Conservation (phyloP, 768 basidiomycete species). For the Boletus barrowsii region DNA sequence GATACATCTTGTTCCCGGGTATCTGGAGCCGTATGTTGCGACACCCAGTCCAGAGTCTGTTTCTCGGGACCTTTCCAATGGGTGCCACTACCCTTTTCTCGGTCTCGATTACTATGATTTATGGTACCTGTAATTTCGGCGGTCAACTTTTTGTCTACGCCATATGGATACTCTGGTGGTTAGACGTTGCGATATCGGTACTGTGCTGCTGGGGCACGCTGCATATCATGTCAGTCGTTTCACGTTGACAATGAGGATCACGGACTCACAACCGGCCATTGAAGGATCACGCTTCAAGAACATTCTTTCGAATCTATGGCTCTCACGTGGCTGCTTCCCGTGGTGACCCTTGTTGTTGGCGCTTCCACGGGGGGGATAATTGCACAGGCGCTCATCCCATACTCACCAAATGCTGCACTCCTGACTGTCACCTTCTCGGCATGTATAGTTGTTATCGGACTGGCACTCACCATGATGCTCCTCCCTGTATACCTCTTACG, state of each 20-base stretch:
- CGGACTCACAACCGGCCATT: neutral
- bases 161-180: conserved; percentile 70
- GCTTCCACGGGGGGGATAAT: conserved; percentile 65
- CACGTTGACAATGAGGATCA: conserved; percentile 18
- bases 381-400: conserved; percentile 43
- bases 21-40: conserved; percentile 47
- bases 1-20: conserved; percentile 54
- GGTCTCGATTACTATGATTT: conserved; percentile 44
- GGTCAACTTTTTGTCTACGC: conserved; percentile 50
- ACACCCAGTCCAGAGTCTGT: conserved; percentile 51
- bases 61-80: conserved; percentile 53
- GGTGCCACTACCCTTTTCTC: conserved; percentile 57
- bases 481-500: conserved; percentile 62
- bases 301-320: conserved; percentile 58
- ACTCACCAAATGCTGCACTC: conserved; percentile 48
- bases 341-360: conserved; percentile 70
- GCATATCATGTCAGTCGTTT: conserved; percentile 58
- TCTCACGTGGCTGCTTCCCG: conserved; percentile 69
- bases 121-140: conserved; percentile 44
- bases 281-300: conserved; percentile 56
- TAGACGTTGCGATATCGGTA: conserved; percentile 54
- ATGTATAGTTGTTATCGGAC: conserved; percentile 54
- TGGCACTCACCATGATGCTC: conserved; percentile 62
- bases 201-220: conserved; percentile 59
- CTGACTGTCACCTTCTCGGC: conserved; percentile 52